phyloP scores from a whole-genome alignment of 805 yeast genomes.

The Kazachstania viticola region DNA sequence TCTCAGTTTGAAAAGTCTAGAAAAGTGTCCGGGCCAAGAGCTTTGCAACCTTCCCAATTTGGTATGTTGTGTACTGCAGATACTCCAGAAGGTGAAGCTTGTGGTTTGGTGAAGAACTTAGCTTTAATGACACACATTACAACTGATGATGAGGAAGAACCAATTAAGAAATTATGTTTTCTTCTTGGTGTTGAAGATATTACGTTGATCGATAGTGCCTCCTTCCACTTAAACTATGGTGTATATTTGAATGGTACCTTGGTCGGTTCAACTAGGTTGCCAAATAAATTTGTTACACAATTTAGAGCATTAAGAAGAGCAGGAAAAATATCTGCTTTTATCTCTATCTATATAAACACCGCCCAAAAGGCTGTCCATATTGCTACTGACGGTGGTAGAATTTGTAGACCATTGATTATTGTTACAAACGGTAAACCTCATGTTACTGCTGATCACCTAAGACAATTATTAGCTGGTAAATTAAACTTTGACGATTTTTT shows the following conservation, averaged over 20 bases:
- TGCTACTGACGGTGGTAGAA: conserved; percentile 98
- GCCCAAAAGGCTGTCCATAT: conserved; percentile 92
- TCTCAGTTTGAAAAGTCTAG: conserved; percentile 98
- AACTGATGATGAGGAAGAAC: conserved; percentile 93
- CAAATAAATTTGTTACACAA: conserved; percentile 64
- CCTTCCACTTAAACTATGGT: conserved; percentile 72
- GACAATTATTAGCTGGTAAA: conserved; percentile 48
- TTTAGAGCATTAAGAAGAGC: conserved; percentile 76
- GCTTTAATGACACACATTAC: conserved; percentile 98
- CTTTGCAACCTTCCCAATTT: conserved; percentile 96
- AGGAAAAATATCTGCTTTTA: conserved; percentile 79
- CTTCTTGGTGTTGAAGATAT: conserved; percentile 86
- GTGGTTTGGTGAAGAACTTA: conserved; percentile 93
- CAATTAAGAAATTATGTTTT: conserved; percentile 65
- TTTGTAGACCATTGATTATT: conserved; percentile 91
- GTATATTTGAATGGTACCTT: conserved; percentile 90
- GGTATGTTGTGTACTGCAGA: conserved; percentile 98
- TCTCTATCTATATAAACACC: conserved; percentile 78
- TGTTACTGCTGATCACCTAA: conserved; percentile 63
- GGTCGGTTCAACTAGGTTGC: conserved; percentile 80
- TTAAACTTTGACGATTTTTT: conserved; percentile 89
- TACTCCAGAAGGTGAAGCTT: conserved; percentile 99
- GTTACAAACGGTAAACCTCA: conserved; percentile 60
- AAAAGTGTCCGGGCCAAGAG: conserved; percentile 97
- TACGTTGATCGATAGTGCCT: conserved; percentile 66